Percentiles rank a stretch among this genome's conserved stretches.
Conservation (phyloP, 2,329 filamentous ascomycete genomes). For the Trichophyton rubrum region DNA sequence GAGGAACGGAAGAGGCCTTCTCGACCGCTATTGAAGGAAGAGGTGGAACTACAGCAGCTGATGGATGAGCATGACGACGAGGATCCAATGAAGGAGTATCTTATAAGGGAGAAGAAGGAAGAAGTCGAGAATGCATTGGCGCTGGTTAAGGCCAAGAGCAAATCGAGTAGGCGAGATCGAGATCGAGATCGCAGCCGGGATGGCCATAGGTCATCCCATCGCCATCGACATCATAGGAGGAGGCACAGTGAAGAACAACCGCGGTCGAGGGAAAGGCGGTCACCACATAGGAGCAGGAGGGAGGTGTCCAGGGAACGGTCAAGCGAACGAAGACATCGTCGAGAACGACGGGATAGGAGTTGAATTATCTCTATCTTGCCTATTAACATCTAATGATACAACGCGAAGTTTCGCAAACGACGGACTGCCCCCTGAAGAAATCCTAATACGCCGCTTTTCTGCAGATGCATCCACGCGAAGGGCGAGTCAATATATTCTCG, state of each 20-base stretch:
- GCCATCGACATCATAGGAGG: conserved; percentile 32
- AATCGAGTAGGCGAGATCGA: conserved; percentile 32
- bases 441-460: neutral
- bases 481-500: neutral
- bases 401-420: neutral
- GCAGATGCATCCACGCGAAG: neutral
- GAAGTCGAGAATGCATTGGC: conserved; percentile 62
- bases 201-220: conserved; percentile 28
- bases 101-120: conserved; percentile 83
- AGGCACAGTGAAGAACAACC: conserved; percentile 21
- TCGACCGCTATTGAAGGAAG: conserved; percentile 63
- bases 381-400: neutral
- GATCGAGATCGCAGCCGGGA: conserved; percentile 31
- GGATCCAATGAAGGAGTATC: conserved; percentile 89
- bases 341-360: conserved; percentile 22
- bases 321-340: conserved; percentile 12
- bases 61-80: conserved; percentile 80
- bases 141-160: conserved; percentile 15
- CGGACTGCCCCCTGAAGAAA: neutral
- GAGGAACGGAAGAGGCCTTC: conserved; percentile 18
- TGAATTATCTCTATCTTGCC: conserved; percentile 1
- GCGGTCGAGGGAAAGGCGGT: conserved; percentile 20
- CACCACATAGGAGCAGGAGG: conserved; percentile 20
- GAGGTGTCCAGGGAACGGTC: conserved; percentile 12
- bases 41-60: conserved; percentile 63